A percentile compares a stretch with the other conserved stretches of the same genome.
Conservation (phyloP, 1,139 yeast species). For the Insectozyma bohioensis region DNA sequence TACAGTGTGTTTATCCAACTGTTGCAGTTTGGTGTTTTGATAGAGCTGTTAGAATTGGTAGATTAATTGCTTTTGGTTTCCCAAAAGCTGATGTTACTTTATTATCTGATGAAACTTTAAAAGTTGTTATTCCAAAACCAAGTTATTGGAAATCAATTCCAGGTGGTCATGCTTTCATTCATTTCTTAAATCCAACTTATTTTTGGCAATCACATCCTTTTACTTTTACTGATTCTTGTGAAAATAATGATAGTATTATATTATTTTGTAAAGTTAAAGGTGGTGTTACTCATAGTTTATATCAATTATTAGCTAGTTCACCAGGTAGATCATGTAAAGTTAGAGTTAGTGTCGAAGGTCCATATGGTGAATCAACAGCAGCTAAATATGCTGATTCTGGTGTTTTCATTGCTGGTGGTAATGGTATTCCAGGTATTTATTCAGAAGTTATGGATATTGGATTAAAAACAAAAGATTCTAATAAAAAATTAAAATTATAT, state of each 20-base stretch:
- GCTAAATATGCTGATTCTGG: constrained; percentile 32
- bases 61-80: constrained; percentile 38
- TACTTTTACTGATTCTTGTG: constrained; percentile 30
- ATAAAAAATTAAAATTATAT: constrained; percentile 4
- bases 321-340: constrained; percentile 28
- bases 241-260: constrained; percentile 22
- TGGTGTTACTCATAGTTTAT: constrained; percentile 37
- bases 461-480: constrained; percentile 17
- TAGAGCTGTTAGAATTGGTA: constrained; percentile 34
- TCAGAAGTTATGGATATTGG: constrained; percentile 35
- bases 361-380: constrained; percentile 36
- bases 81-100: constrained; percentile 36
- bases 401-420: constrained; percentile 46
- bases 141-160: constrained; percentile 41
- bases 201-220: constrained; percentile 49
- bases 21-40: constrained; percentile 47
- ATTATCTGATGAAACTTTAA: constrained; percentile 38
- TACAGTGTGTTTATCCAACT: constrained; percentile 37
- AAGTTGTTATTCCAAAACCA: constrained; percentile 42
- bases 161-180: constrained; percentile 54
- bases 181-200: constrained; percentile 37
- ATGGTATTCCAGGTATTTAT: constrained; percentile 45
- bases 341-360: constrained; percentile 42
- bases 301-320: constrained; percentile 26
- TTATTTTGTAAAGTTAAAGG: constrained; percentile 36